Evolutionary conservation across 208 protist species (phyloP).

Genomic region (Crithidia expoeki): DNA sequence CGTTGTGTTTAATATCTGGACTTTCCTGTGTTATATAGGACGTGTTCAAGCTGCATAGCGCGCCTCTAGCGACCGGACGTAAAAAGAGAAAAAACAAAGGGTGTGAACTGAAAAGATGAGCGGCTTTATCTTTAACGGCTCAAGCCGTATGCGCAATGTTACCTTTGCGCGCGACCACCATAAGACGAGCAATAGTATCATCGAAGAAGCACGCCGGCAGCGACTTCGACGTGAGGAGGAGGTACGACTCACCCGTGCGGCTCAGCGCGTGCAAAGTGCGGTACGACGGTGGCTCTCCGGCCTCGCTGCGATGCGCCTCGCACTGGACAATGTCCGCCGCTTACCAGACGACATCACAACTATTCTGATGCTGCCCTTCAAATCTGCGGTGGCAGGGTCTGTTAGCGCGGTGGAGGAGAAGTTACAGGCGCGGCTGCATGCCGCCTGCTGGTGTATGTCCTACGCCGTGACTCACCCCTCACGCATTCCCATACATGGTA

Average conservation of each 20-base stretch:
- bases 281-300: conserved; percentile 47
- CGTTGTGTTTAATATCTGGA: no score
- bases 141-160: conserved; percentile 62
- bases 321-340: conserved; percentile 22
- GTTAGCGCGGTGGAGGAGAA: background rate
- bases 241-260: conserved; percentile 36
- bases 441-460: conserved; percentile 39
- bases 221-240: conserved; percentile 61
- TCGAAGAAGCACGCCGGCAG: conserved; percentile 53
- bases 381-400: background rate
- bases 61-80: no score
- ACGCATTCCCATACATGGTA: conserved; percentile 24
- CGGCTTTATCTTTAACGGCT: conserved; percentile 66
- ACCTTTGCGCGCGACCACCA: conserved; percentile 69
- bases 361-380: conserved; percentile 1
- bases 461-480: conserved; percentile 30
- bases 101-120: conserved; percentile 37
- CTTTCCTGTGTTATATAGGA: no score
- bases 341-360: conserved; percentile 11
- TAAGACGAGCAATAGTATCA: conserved; percentile 45
- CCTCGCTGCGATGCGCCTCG: conserved; percentile 21
- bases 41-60: no score
- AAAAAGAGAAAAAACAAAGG: no score
- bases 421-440: conserved; percentile 26
- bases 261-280: conserved; percentile 47